Conservation (phyloP, 352 stramenopile species). For the Phytopythium helicoides region DNA sequence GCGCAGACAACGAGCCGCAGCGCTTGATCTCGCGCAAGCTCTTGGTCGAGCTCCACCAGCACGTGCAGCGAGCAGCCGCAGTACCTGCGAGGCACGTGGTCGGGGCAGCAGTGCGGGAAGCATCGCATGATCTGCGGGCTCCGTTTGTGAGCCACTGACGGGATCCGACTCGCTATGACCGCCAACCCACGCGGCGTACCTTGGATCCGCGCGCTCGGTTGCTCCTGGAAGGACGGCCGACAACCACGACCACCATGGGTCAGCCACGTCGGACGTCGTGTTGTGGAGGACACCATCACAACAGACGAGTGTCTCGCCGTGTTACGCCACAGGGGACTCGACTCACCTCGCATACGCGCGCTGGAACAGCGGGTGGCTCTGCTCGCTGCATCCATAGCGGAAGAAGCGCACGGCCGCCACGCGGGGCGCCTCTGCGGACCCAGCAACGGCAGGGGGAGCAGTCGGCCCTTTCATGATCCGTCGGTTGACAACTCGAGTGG, state of each 20-base stretch:
- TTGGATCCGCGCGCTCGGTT: constrained; percentile 22
- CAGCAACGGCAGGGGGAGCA: too few relatives aligned
- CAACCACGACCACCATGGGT: too few relatives aligned
- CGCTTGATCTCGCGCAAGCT: constrained; percentile 3
- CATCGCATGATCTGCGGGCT: constrained; percentile 39
- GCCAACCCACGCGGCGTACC: too few relatives aligned
- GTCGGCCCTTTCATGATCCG: too few relatives aligned
- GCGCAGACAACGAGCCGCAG: constrained; percentile 33
- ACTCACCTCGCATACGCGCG: constrained; percentile 26
- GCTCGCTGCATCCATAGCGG: constrained; percentile 22
- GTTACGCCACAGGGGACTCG: too few relatives aligned
- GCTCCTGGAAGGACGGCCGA: too few relatives aligned
- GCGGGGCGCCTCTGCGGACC: too few relatives aligned
- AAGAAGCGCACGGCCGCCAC: constrained; percentile 18
- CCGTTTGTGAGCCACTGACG: neutral
- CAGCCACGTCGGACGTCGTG: too few relatives aligned
- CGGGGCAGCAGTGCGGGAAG: constrained; percentile 48
- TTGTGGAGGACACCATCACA: too few relatives aligned
- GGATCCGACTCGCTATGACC: constrained; percentile 3
- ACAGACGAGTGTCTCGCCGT: neutral
- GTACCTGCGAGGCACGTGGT: constrained; percentile 37
- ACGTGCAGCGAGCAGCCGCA: constrained; percentile 39
- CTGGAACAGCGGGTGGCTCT: constrained; percentile 29
- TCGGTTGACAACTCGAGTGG: too few relatives aligned
- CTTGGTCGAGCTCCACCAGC: constrained; percentile 17